Base-by-base conservation (phyloP, 768 basidiomycete genomes). In the Lactifluus volemus region DNA sequence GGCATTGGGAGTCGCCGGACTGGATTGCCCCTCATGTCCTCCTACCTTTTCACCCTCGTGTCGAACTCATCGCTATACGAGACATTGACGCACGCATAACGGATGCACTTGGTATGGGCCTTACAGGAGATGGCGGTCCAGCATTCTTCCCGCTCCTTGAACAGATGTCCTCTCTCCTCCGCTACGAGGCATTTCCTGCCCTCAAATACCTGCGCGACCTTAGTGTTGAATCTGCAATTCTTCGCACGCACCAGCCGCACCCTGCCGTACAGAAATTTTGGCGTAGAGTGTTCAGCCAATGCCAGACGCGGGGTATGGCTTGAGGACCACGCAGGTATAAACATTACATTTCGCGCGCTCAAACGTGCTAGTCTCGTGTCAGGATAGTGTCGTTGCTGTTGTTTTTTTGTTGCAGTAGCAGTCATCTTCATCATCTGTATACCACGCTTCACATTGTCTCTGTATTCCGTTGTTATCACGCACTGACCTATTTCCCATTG, bases 11-110 rank as follows among this genome's bases (percentile, higher is more conserved):
- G 65, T 78, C 75, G 54, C 88, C 88, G 0, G 86, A 89, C 68
- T 89, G 87, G 88, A 88, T 89, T 67, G 85, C 88, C 14, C 86
- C 88, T 3, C 88, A 89, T 58, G 77, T 86, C 44, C 73, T 89
- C 6, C 77, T 89, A 21, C 84, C 86, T 17, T 70, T 81, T 1
- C 88, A 89, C 67, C 79, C 81, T 0, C 74, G 74, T 7, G 70
- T 89, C 11, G 73, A 82, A 69, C 76, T 88, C 56, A 89, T 89
- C 58, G 88, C 85, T 9, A 83, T 89, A 59, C 78, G 86, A 19
- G 86, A 85, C 65, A 82, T 89, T 68, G 84, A 87, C 70, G 78
- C 79, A 62, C 78, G 86, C 59, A 71, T 89, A 25, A 65, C 75
- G 14, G 81, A 80, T 17, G 73, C 71, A 61, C 71, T 68, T 6